Base-by-base conservation (phyloP, 75 land plant genomes). In the Cupressus sempervirens region DNA sequence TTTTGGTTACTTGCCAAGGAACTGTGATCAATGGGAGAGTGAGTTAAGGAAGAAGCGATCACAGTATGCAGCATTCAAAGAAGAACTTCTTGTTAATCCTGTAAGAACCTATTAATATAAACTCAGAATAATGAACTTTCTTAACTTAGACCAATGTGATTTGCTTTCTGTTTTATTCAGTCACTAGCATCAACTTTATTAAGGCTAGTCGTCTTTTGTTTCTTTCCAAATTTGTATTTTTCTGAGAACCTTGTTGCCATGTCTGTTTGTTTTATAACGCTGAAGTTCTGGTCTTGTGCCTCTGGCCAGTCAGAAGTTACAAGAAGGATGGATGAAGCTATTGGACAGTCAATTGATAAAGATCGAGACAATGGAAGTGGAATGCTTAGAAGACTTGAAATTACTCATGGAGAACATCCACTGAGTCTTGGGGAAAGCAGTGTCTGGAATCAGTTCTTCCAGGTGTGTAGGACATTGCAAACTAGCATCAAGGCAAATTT, bases 391-490 rank as follows among this genome's bases (percentile, higher is more conserved):
- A 94, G 99, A 86, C 94, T 94, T 82, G 93, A 92, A 35, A 93
- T 97, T 35, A 86, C 87, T 79, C 98, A 97, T 54, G 98, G 86
- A 32, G 99, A 97, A 86, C 99, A 97, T 86, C 99, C 99, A 82
- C 83, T 97, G 62, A 97, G 98, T 83, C 98, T 97, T 87, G 96
- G 96, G 54, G 88, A 89, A 80, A 90, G 85, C 52, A 97, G 99
- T 83, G 89, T 97, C 41, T 97, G 99, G 99, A 93, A 97, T 85
- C 95, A 97, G 83, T 97, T 90, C 81, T 97, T 97, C 86, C 93
- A 93, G 99, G 98, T 96, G 87, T 76, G 62, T 48, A 34, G 36
- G 84, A n/a, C 3, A 34, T 3, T 36, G 29, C 48, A 80, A 56
- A 32, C 16, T 50, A 10, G 32, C 11, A 18, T 82, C 53, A 79